Evolutionary conservation across 2,329 filamentous ascomycete species (phyloP), one percentile per base, ranked within the genome.

Genomic region (Sphaerulina populicola): DNA sequence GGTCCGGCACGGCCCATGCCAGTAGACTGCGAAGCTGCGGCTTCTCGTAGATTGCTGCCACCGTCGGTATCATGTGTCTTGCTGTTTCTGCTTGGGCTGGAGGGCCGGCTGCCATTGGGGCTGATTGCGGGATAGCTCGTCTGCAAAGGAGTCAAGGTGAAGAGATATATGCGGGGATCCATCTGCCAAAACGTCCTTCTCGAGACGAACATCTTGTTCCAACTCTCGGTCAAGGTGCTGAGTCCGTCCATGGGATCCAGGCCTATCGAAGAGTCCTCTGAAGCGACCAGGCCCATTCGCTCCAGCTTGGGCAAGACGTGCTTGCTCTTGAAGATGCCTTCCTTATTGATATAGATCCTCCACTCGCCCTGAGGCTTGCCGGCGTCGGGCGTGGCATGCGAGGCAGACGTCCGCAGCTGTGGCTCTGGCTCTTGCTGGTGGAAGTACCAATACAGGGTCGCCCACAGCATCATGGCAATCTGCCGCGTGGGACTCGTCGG

Each of bases 391-490:
- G 88, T 91, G 51, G 75, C 67, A 57, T 76, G 78, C 1, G 83
- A 86, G 0, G 78, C 74, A 4, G 80, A 72, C 6, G 80, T 86
- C 14, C 76, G 75, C 31, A 93, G 65, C 44, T 80, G 77, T 0
- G 78, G 75, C 18, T 77, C 74, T 0, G 91, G 91, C 60, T 84
- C 78, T 1, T 82, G 78, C 68, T 94, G 88, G 71, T 96, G 90
- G 62, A 96, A 97, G 73, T 97, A 97, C 91, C 91, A 97, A 74
- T 88, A 95, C 38, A 97, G 74, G 1, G 88, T 90, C 31, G 89
- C 82, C 87, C 88, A 97, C 6, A 97, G 77, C 85, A 96, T 94
- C 87, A 96, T 89, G 59, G 91, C 91, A 54, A 95, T 87, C 71
- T 94, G 87, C 40, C 90, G 77, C 0, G 88, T 93, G 0, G 88